These are phyloP conservation scores for Colletotrichum orchidophilum DNA, from an alignment of 2,329 filamentous ascomycete species.

Conservation along the genomic window DNA sequence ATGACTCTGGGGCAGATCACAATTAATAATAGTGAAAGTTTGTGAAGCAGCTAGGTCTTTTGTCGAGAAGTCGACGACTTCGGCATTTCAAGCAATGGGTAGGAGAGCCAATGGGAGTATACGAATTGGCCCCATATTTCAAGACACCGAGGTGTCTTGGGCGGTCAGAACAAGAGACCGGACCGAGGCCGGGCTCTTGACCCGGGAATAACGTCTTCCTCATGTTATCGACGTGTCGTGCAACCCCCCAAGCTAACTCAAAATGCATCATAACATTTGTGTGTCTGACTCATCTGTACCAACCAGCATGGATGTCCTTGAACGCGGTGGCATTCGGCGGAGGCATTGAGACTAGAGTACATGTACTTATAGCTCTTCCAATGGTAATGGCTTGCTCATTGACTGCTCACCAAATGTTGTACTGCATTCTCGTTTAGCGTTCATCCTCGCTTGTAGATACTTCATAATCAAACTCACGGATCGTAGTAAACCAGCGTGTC, in stretches of 20 bases:
- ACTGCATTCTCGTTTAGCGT: conserved; percentile 3
- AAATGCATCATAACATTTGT: not conserved
- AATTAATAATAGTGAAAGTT: not conserved
- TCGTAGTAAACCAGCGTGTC: conserved; percentile 13
- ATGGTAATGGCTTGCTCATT: not conserved
- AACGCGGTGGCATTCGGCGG: not conserved
- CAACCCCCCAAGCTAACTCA: not conserved
- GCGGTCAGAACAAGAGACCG: not conserved
- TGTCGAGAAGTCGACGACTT: not conserved
- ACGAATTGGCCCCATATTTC: conserved; percentile 16
- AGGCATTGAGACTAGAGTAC: not conserved
- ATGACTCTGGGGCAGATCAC: not conserved
- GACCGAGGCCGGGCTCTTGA: not conserved
- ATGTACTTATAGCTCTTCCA: not conserved
- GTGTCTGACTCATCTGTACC: not conserved
- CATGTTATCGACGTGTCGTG: not conserved
- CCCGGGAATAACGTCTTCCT: not conserved
- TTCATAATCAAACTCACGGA: not conserved
- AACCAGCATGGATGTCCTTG: not conserved
- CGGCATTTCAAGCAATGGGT: not conserved
- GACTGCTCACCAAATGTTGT: not conserved
- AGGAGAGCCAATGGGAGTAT: not conserved
- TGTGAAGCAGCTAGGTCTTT: not conserved
- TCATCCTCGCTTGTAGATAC: not conserved
- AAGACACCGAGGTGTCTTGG: conserved; percentile 31